These are phyloP conservation scores for Leonotis leonurus DNA, from an alignment of 257 asterid species.

Conservation along the genomic window DNA sequence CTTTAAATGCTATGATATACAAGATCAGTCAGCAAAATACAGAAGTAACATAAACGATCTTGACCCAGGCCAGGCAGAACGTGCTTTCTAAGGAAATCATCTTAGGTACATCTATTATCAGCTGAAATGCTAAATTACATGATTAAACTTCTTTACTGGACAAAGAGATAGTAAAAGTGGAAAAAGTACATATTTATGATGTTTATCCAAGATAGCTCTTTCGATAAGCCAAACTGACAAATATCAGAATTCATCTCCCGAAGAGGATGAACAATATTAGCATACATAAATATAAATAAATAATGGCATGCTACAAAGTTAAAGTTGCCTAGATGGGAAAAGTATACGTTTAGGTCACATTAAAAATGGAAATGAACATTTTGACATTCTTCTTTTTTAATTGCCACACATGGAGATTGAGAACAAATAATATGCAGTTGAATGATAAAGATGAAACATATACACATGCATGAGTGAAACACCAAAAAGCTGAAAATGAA, in stretches of 20 bases:
- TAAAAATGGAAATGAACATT: background rate
- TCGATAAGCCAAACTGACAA: background rate
- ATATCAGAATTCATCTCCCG: constrained; percentile 7
- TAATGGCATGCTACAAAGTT: background rate
- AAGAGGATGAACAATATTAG: background rate
- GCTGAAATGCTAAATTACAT: constrained; percentile 7
- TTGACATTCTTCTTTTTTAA: background rate
- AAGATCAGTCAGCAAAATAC: constrained; percentile 6
- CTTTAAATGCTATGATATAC: background rate
- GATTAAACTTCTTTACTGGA: background rate
- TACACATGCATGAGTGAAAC: background rate
- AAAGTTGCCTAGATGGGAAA: background rate
- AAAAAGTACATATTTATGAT: background rate
- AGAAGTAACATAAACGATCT: constrained; percentile 1
- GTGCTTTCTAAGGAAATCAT: background rate
- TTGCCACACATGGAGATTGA: background rate
- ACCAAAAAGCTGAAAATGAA: background rate
- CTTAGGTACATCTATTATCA: background rate
- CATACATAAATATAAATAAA: background rate
- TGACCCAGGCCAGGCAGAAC: background rate
- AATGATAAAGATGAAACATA: background rate
- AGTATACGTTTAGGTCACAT: background rate
- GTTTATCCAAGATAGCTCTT: constrained; percentile 3
- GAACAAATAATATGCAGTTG: background rate
- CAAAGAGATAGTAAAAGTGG: background rate